Conservation (phyloP, 495 filamentous ascomycete species). For the Penicillium macrosclerotiorum region DNA sequence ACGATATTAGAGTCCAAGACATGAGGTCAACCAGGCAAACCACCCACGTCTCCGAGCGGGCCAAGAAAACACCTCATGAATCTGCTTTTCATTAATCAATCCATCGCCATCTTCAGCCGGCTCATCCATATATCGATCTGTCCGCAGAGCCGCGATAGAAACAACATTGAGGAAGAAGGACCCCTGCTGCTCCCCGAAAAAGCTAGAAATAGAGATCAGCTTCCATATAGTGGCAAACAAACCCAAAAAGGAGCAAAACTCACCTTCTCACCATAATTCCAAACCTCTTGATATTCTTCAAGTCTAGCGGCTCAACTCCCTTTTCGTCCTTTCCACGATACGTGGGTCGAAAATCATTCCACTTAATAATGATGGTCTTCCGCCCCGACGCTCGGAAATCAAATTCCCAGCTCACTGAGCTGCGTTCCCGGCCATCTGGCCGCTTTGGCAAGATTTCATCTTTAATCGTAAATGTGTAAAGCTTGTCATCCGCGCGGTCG, state of each 20-base stretch:
- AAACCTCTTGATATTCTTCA: conserved; percentile 58
- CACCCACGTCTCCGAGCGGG: conserved; percentile 1
- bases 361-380: conserved; percentile 49
- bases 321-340: conserved; percentile 66
- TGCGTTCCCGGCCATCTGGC: conserved; percentile 60
- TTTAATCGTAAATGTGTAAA: conserved; percentile 72
- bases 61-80: background rate
- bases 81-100: conserved; percentile 13
- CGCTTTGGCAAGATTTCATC: conserved; percentile 57
- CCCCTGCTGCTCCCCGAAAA: conserved; percentile 74
- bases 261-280: conserved; percentile 79
- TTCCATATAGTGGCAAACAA: background rate
- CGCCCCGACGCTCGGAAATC: conserved; percentile 23
- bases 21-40: conserved; percentile 16
- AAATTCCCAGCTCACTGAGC: conserved; percentile 53
- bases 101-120: conserved; percentile 9
- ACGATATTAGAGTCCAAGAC: conserved; percentile 6
- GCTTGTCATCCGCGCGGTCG: conserved; percentile 44
- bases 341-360: conserved; percentile 63
- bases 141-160: conserved; percentile 46
- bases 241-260: conserved; percentile 11
- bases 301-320: conserved; percentile 55
- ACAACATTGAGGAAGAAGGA: conserved; percentile 58
- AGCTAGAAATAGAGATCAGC: conserved; percentile 43
- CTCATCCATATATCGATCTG: conserved; percentile 18